Conservation (phyloP, 139 green algal species). For the Zygnema cylindricum region DNA sequence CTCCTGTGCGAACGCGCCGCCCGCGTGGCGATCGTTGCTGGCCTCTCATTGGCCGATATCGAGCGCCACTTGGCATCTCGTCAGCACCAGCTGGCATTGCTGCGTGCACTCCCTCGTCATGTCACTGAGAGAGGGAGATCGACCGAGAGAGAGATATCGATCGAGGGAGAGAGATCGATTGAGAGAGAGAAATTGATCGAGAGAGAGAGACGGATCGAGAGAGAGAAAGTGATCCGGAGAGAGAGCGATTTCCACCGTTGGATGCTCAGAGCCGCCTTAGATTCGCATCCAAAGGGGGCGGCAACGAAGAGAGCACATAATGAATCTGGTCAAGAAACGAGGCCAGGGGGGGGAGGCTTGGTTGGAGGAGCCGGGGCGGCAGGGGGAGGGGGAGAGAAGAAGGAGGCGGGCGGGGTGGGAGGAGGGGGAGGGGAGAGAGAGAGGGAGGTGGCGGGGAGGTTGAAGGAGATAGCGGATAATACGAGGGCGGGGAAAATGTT, state of each 20-base stretch:
- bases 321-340: too few species aligned
- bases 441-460: neutral
- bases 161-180: too few species aligned
- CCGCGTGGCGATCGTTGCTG: neutral
- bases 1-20: conserved; percentile 31
- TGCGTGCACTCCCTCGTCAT: neutral
- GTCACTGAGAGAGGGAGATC: neutral
- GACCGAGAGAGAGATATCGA: neutral
- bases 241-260: conserved; percentile 41
- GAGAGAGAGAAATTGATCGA: neutral
- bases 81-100: conserved; percentile 31
- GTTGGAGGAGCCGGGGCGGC: neutral
- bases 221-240: neutral
- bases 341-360: too few species aligned
- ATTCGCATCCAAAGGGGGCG: conserved; percentile 40
- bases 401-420: neutral
- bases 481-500: neutral
- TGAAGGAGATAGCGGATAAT: neutral
- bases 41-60: conserved; percentile 33
- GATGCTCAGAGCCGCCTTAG: conserved; percentile 19
- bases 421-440: neutral
- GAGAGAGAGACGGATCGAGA: too few species aligned
- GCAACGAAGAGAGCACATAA: conserved; percentile 20
- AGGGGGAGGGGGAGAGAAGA: conserved; percentile 8
- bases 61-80: neutral